Base-by-base conservation (phyloP, 2,329 filamentous ascomycete species). In the Cadophora sp. region DNA sequence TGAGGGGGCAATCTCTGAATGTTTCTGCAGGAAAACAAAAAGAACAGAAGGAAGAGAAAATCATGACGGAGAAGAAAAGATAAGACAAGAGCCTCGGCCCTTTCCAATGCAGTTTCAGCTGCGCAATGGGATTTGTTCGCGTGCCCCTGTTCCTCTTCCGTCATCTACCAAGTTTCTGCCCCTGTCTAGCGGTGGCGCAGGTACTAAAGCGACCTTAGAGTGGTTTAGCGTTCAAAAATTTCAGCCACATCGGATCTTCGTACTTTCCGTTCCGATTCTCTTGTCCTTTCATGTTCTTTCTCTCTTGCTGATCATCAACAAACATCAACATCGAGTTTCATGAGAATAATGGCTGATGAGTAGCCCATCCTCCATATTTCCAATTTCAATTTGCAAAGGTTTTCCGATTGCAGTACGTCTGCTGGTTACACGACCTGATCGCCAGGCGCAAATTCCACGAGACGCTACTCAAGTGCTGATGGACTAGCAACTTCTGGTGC, bases 171-270 rank as follows among this genome's bases (percentile, higher is more conserved):
- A 26, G 55, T 24, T 4, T 26, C n/a, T 19, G 14, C 12, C 56
- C 56, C 56, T 43, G 34, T 14, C 31, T 40, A 16, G 31, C 12
- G 4, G 56, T 59, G 34, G 31, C 56, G 31, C 31, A 37, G 56
- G n/a, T 24, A 27, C 56, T 11, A 16, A 9, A 48, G 6, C 6
- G 11, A 12, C 9, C 34, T 9, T 11, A 40, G 4, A 40, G 6
- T 7, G 22, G 56, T 24, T 16, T 59, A 59, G 56, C 11, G n/a
- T 16, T 0, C 2, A 9, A 26, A 43, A 43, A 14, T 8, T 9
- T 24, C 22, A 34, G 60, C 60, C 60, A 62, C 60, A 40, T 62
- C 60, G 60, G 60, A 62, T 37, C n/a, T 50, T 62, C 22, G 2
- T 31, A 50, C 4, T 24, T 62, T 51, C 40, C 60, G 60, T 19